phyloP scores from a whole-genome alignment of 2,329 filamentous ascomycete genomes.

The Nothophoma quercina region DNA sequence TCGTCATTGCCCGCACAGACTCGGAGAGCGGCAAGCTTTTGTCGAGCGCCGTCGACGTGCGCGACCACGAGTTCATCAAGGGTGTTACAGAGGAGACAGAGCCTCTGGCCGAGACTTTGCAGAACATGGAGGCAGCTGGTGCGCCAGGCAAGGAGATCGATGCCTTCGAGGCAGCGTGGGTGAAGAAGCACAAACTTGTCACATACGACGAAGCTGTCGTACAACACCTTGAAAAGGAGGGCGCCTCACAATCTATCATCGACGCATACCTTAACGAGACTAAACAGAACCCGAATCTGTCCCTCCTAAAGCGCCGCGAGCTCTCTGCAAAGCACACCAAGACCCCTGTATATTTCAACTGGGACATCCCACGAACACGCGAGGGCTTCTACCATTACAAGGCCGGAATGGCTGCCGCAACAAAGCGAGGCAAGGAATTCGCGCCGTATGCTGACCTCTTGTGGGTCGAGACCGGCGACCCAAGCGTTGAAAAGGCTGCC shows the following conservation, averaged over 20 bases:
- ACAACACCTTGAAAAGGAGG: conserved; percentile 73
- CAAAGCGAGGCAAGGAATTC: conserved; percentile 91
- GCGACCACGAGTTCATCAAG: conserved; percentile 96
- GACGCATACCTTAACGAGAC: conserved; percentile 72
- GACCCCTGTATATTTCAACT: conserved; percentile 79
- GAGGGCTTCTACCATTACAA: conserved; percentile 94
- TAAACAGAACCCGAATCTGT: conserved; percentile 72
- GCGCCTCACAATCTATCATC: conserved; percentile 69
- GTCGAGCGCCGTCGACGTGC: conserved; percentile 88
- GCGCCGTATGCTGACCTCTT: conserved; percentile 92
- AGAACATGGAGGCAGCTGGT: conserved; percentile 85
- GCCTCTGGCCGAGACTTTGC: conserved; percentile 85
- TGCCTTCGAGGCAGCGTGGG: conserved; percentile 84
- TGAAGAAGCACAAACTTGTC: conserved; percentile 82
- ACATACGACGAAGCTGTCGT: conserved; percentile 92
- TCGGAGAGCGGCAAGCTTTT: conserved; percentile 92
- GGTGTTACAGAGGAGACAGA: conserved; percentile 81
- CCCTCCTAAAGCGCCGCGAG: conserved; percentile 77
- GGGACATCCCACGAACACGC: conserved; percentile 89
- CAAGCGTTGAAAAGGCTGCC: conserved; percentile 78
- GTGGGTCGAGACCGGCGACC: conserved; percentile 96
- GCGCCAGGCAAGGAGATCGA: conserved; percentile 83
- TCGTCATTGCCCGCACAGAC: conserved; percentile 94
- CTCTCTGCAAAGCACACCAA: conserved; percentile 73
- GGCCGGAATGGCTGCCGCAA: conserved; percentile 83